phyloP scores from a whole-genome alignment of 2,329 filamentous ascomycete genomes.

The Grosmannia clavigera region DNA sequence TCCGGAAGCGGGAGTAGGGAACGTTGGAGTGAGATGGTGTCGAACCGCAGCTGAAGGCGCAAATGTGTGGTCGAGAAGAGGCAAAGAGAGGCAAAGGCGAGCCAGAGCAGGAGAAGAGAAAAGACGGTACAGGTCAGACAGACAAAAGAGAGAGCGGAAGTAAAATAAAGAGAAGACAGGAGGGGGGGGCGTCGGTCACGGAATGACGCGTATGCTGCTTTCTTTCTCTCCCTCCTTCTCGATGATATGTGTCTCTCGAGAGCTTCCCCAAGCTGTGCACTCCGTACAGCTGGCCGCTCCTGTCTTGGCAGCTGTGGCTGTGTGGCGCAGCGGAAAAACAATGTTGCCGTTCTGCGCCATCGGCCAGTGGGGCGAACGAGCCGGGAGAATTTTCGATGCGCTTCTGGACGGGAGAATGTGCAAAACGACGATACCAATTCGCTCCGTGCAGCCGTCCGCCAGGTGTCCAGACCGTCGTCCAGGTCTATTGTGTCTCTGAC shows the following conservation, averaged over 20 bases:
- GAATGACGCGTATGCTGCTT: not conserved
- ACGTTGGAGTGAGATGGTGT: too few relatives aligned
- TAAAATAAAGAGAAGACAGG: not conserved
- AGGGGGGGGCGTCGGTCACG: not conserved
- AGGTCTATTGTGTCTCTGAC: too few relatives aligned
- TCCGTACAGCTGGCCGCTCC: not conserved
- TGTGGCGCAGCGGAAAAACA: not conserved
- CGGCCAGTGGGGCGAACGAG: not conserved
- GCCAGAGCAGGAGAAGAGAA: not conserved
- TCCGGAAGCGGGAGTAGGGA: not conserved
- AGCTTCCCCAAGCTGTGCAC: not conserved
- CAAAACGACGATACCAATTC: not conserved
- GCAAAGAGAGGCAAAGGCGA: not conserved
- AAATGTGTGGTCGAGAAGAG: not conserved
- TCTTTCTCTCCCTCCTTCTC: not conserved
- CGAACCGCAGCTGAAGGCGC: too few relatives aligned
- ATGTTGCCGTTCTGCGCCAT: too few relatives aligned
- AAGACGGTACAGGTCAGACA: too few relatives aligned
- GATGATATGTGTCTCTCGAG: not conserved
- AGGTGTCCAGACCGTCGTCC: too few relatives aligned
- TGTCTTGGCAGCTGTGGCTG: not conserved
- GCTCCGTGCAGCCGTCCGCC: not conserved
- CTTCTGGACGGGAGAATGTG: not conserved
- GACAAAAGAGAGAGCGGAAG: not conserved
- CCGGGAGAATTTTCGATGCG: slow-evolving; percentile 3